phyloP scores from a whole-genome alignment of 116 monocot genomes.

The Zostera marina region DNA sequence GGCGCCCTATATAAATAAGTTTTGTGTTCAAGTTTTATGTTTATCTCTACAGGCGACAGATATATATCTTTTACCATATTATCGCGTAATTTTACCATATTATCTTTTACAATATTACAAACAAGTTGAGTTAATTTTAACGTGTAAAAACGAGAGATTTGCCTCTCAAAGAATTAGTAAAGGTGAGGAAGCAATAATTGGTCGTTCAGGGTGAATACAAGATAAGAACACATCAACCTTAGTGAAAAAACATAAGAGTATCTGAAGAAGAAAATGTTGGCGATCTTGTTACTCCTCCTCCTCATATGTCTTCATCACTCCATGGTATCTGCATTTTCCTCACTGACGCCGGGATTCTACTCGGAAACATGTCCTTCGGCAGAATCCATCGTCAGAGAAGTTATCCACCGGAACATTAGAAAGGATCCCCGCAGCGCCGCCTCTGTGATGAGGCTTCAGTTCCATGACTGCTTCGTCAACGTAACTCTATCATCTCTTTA shows the following conservation, averaged over 20 bases:
- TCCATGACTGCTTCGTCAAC: slow-evolving; percentile 88
- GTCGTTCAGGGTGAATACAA: too few relatives aligned
- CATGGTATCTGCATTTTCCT: neutral
- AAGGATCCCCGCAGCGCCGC: slow-evolving; percentile 52
- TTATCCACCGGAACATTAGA: slow-evolving; percentile 27
- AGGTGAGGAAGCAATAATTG: too few relatives aligned
- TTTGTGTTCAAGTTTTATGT: too few relatives aligned
- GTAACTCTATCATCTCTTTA: slow-evolving; percentile 7
- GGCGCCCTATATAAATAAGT: too few relatives aligned
- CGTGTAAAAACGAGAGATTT: too few relatives aligned
- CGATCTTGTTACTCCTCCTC: neutral
- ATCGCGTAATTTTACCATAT: too few relatives aligned
- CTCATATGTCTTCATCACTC: slow-evolving; percentile 3
- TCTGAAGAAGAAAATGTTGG: too few relatives aligned
- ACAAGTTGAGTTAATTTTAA: too few relatives aligned
- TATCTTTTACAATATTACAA: too few relatives aligned
- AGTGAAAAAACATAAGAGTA: neutral
- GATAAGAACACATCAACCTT: neutral
- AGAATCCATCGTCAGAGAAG: slow-evolving; percentile 31
- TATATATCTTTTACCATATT: too few relatives aligned
- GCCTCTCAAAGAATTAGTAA: too few relatives aligned
- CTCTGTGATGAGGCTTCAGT: slow-evolving; percentile 82
- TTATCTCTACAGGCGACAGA: too few relatives aligned
- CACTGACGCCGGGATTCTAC: slow-evolving; percentile 42
- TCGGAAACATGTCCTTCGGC: slow-evolving; percentile 43